Percentiles rank a stretch among this genome's conserved stretches.
Conservation (phyloP, 139 green algal species). For the Marvania coccoides region DNA sequence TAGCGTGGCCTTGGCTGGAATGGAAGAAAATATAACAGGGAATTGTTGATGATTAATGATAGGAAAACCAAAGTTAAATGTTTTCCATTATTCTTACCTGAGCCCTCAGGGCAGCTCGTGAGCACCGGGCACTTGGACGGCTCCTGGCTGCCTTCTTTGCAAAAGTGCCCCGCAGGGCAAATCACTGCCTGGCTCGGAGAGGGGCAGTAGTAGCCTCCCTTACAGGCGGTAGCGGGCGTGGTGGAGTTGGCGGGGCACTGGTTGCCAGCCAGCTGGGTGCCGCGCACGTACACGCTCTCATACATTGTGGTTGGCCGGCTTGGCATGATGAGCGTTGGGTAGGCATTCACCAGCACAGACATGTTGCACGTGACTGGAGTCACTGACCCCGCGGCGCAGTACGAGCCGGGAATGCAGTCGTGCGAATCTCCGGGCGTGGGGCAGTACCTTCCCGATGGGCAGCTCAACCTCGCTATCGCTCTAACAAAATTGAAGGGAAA, state of each 20-base stretch:
- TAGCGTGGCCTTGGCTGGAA: background rate
- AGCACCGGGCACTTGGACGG: slow-evolving; percentile 31
- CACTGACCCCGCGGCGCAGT: slow-evolving; percentile 24
- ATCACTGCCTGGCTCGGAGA: background rate
- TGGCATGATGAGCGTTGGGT: slow-evolving; percentile 10
- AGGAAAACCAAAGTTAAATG: slow-evolving; percentile 15
- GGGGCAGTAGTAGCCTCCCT: slow-evolving; percentile 34
- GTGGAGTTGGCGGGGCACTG: slow-evolving; percentile 26
- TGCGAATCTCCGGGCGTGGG: slow-evolving; percentile 9
- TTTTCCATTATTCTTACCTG: slow-evolving; percentile 5
- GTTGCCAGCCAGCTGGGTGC: slow-evolving; percentile 30
- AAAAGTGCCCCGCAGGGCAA: slow-evolving; percentile 36
- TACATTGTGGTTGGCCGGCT: slow-evolving; percentile 6
- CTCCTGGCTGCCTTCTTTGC: slow-evolving; percentile 15
- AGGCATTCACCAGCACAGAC: background rate
- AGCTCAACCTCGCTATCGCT: slow-evolving; percentile 11
- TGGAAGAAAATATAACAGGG: background rate
- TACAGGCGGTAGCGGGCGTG: slow-evolving; percentile 3
- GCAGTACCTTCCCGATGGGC: slow-evolving; percentile 32
- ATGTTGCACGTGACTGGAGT: slow-evolving; percentile 30
- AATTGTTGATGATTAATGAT: background rate
- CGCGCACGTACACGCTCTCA: slow-evolving; percentile 21
- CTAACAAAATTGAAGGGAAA: background rate
- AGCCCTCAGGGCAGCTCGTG: slow-evolving; percentile 27
- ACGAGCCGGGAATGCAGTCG: slow-evolving; percentile 27